Percentiles rank a stretch among this genome's conserved stretches.
Evolutionary conservation across 2,329 filamentous ascomycete species (phyloP).

Genomic region (Neoarthrinium moseri): DNA sequence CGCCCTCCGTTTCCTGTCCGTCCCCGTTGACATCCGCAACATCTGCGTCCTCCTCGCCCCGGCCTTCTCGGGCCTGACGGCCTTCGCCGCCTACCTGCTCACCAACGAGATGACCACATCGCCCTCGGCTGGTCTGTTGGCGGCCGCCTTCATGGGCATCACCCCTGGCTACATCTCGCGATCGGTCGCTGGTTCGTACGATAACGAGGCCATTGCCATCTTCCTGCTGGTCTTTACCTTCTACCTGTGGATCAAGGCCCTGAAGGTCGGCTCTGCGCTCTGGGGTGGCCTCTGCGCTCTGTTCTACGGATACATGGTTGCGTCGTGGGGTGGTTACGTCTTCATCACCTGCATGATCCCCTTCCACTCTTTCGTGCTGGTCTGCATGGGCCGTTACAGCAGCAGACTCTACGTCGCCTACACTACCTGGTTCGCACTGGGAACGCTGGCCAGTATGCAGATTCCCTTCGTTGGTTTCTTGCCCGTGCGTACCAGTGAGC

Average conservation of each 20-base stretch:
- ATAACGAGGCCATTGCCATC: slow-evolving; percentile 99
- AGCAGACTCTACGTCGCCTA: slow-evolving; percentile 93
- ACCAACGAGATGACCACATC: slow-evolving; percentile 98
- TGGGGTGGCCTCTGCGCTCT: slow-evolving; percentile 94
- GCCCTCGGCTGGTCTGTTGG: slow-evolving; percentile 89
- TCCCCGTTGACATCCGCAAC: slow-evolving; percentile 98
- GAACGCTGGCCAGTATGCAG: slow-evolving; percentile 97
- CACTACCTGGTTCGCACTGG: slow-evolving; percentile 95
- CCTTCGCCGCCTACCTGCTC: slow-evolving; percentile 88
- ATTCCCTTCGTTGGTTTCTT: slow-evolving; percentile 98
- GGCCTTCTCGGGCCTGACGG: slow-evolving; percentile 90
- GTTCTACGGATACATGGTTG: slow-evolving; percentile 99
- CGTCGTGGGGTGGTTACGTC: slow-evolving; percentile 98
- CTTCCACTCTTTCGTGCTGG: slow-evolving; percentile 87
- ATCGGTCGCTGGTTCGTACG: slow-evolving; percentile 96
- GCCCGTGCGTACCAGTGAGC: slow-evolving; percentile 94
- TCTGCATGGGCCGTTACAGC: slow-evolving; percentile 97
- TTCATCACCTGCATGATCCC: slow-evolving; percentile 98
- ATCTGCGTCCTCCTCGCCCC: slow-evolving; percentile 96
- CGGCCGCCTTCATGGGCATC: slow-evolving; percentile 96
- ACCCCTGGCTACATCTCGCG: slow-evolving; percentile 95
- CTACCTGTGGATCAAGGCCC: slow-evolving; percentile 97
- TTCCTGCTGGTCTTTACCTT: slow-evolving; percentile 98
- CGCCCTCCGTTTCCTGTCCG: slow-evolving; percentile 78
- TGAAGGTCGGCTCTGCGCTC: slow-evolving; percentile 94